Evolutionary conservation across 2,329 filamentous ascomycete genomes (phyloP).

Genomic region (Eurotiales sp.): DNA sequence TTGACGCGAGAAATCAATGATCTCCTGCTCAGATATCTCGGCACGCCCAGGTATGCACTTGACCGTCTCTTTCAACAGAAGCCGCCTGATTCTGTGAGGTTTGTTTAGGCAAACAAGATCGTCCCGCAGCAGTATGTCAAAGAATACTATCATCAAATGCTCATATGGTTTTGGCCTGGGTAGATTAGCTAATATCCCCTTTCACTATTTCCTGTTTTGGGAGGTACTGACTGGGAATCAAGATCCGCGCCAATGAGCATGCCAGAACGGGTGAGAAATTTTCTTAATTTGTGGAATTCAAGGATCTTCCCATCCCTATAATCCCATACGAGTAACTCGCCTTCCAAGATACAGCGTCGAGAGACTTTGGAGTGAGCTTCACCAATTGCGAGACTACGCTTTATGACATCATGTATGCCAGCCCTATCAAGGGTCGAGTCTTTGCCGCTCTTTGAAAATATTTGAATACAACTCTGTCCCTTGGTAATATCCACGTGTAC

Average conservation of each 20-base stretch:
- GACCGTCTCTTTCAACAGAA: slow-evolving; percentile 56
- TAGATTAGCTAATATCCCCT: slow-evolving; percentile 13
- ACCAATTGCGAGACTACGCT: slow-evolving; percentile 62
- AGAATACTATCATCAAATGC: slow-evolving; percentile 59
- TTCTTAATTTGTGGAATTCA: slow-evolving; percentile 77
- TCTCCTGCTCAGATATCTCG: slow-evolving; percentile 62
- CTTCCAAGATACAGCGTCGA: slow-evolving; percentile 71
- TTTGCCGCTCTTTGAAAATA: slow-evolving; percentile 90
- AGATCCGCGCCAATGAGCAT: slow-evolving; percentile 62
- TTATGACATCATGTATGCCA: slow-evolving; percentile 61
- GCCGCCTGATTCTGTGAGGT: slow-evolving; percentile 39
- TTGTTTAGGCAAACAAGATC: slow-evolving; percentile 50
- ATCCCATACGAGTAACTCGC: slow-evolving; percentile 76
- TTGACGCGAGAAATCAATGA: slow-evolving; percentile 61
- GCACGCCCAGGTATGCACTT: slow-evolving; percentile 58
- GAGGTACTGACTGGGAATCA: slow-evolving; percentile 60
- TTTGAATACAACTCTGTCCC: slow-evolving; percentile 58
- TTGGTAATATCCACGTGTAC: slow-evolving; percentile 71
- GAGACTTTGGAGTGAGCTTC: slow-evolving; percentile 56
- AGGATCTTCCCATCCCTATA: slow-evolving; percentile 62
- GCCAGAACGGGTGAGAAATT: slow-evolving; percentile 72
- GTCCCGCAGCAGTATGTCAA: slow-evolving; percentile 57
- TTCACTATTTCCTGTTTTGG: slow-evolving; percentile 12
- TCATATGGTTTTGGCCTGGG: slow-evolving; percentile 48
- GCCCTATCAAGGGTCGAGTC: slow-evolving; percentile 73